These are phyloP conservation scores for Oemleria cerasiformis DNA, from an alignment of 306 rosid species.

Conservation along the genomic window DNA sequence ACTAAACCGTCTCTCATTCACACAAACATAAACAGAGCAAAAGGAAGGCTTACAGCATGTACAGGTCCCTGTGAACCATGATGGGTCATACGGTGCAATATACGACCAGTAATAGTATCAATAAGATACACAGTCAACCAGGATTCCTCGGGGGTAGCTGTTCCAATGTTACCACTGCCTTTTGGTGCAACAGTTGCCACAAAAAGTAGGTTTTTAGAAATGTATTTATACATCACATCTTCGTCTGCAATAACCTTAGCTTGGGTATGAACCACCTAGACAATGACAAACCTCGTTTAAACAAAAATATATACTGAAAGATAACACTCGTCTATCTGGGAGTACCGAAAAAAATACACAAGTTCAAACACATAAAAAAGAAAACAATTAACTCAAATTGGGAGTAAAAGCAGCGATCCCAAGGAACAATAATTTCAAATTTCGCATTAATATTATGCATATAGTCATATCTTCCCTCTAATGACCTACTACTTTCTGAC, in stretches of 20 bases:
- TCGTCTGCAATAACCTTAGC: slow-evolving; percentile 83
- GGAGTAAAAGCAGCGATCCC: neutral
- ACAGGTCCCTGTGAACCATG: slow-evolving; percentile 96
- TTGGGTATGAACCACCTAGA: slow-evolving; percentile 95
- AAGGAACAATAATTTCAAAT: neutral
- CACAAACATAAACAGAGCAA: slow-evolving; percentile 23
- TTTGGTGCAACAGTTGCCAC: slow-evolving; percentile 92
- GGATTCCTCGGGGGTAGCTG: slow-evolving; percentile 87
- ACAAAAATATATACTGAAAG: slow-evolving; percentile 20
- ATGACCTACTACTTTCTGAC: neutral
- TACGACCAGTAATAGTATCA: slow-evolving; percentile 85
- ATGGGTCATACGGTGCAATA: slow-evolving; percentile 88
- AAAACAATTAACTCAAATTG: neutral
- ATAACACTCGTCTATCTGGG: neutral
- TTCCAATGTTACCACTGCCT: slow-evolving; percentile 80
- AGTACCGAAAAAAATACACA: too few relatives aligned
- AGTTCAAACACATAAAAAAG: neutral
- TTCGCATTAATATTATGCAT: neutral
- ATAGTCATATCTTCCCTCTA: neutral
- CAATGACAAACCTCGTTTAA: slow-evolving; percentile 10
- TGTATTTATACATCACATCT: slow-evolving; percentile 85
- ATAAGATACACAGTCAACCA: slow-evolving; percentile 79
- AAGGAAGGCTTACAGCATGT: slow-evolving; percentile 67
- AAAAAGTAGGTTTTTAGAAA: slow-evolving; percentile 80
- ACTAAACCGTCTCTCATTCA: slow-evolving; percentile 19